A percentile compares a stretch with the other conserved stretches of the same genome.
phyloP scores from a whole-genome alignment of 2,329 filamentous ascomycete genomes.

The Pyrenochaeta sp. region DNA sequence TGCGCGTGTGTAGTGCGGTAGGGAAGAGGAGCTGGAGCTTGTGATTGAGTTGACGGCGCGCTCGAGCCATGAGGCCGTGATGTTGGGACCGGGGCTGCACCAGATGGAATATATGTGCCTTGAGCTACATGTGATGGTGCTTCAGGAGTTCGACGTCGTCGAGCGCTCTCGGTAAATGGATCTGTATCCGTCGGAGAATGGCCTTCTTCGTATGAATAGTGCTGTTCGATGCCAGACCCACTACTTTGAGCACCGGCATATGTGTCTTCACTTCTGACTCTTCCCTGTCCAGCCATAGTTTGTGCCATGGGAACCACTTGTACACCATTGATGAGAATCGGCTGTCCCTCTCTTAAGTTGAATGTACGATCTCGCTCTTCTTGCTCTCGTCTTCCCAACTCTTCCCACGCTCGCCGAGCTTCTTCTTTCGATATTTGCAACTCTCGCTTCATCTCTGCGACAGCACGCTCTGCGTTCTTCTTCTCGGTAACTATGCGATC shows the following conservation, averaged over 20 bases:
- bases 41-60: slow-evolving; percentile 25
- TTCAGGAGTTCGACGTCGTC: slow-evolving; percentile 40
- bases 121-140: slow-evolving; percentile 36
- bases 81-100: slow-evolving; percentile 28
- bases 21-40: slow-evolving; percentile 36
- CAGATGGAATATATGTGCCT: slow-evolving; percentile 45
- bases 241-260: slow-evolving; percentile 41
- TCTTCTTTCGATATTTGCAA: slow-evolving; percentile 95
- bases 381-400: slow-evolving; percentile 89
- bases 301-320: slow-evolving; percentile 94
- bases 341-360: slow-evolving; percentile 85
- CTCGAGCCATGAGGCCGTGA: slow-evolving; percentile 25
- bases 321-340: slow-evolving; percentile 89
- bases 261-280: slow-evolving; percentile 43
- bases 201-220: slow-evolving; percentile 60
- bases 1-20: slow-evolving; percentile 30
- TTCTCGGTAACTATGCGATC: slow-evolving; percentile 74
- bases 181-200: slow-evolving; percentile 66
- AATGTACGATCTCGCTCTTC: slow-evolving; percentile 87
- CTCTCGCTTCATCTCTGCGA: slow-evolving; percentile 92
- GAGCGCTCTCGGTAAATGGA: slow-evolving; percentile 63
- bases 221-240: slow-evolving; percentile 47
- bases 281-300: slow-evolving; percentile 59
- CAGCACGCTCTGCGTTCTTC: slow-evolving; percentile 73
- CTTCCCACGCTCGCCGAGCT: slow-evolving; percentile 94